These are phyloP conservation scores for Globisporangium cederbergense DNA, from an alignment of 352 stramenopile species.

Conservation along the genomic window DNA sequence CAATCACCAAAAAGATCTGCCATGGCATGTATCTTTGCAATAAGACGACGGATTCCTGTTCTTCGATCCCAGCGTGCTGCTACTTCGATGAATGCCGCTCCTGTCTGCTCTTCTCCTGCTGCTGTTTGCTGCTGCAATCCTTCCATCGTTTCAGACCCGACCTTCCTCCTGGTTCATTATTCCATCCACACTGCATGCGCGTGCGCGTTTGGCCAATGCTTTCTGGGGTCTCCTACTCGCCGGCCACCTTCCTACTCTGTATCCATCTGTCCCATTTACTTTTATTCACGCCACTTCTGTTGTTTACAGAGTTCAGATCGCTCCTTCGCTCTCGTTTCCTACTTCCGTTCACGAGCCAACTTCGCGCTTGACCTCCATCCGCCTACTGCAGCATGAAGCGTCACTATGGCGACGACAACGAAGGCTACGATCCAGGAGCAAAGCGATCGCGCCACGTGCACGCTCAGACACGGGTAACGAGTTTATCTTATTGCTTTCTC, in stretches of 20 bases:
- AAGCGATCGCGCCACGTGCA: conserved; percentile 42
- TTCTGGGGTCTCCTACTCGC: neutral
- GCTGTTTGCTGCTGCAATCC: neutral
- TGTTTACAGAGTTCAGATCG: conserved; percentile 12
- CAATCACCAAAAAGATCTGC: conserved; percentile 1
- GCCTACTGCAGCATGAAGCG: conserved; percentile 33
- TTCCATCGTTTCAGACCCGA: conserved; percentile 2
- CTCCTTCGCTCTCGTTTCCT: neutral
- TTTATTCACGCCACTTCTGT: conserved; percentile 13
- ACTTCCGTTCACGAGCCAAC: neutral
- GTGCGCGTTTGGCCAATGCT: neutral
- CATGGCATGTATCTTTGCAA: neutral
- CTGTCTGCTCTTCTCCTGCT: neutral
- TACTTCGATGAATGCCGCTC: neutral
- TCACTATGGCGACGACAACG: conserved; percentile 25
- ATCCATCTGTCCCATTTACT: neutral
- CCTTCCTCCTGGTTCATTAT: conserved; percentile 9
- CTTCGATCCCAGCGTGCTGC: neutral
- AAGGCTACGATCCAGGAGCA: conserved; percentile 22
- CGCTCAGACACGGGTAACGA: conserved; percentile 45
- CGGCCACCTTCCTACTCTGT: conserved; percentile 1
- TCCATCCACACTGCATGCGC: neutral
- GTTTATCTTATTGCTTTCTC: conserved; percentile 3
- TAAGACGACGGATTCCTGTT: neutral
- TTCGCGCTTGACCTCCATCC: conserved; percentile 5